A percentile compares a stretch with the other conserved stretches of the same genome.
Evolutionary conservation across 1,284 basidiomycete genomes (phyloP).

Genomic region (Takashimella koratensis): DNA sequence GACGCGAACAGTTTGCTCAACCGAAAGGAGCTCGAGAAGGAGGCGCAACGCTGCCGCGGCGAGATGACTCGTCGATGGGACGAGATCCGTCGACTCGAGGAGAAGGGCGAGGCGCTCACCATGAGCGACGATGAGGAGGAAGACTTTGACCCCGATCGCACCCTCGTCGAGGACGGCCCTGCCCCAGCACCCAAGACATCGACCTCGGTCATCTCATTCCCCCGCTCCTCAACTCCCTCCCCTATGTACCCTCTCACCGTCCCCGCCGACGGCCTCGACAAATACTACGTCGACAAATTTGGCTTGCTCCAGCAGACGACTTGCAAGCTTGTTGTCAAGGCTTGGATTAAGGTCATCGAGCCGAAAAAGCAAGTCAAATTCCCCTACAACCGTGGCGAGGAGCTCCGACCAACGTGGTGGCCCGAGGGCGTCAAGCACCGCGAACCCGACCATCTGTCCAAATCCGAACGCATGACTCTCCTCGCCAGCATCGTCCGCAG

Average conservation of each 20-base stretch:
- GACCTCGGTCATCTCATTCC: constrained; percentile 19
- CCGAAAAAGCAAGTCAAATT: constrained; percentile 55
- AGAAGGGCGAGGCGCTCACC: constrained; percentile 24
- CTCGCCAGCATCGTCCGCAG: constrained; percentile 51
- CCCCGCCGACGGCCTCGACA: constrained; percentile 28
- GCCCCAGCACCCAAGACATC: constrained; percentile 4
- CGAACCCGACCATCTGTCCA: constrained; percentile 55
- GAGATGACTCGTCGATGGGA: constrained; percentile 36
- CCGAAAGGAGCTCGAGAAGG: constrained; percentile 38
- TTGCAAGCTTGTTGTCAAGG: constrained; percentile 55
- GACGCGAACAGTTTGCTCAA: constrained; percentile 32
- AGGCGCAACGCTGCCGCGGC: constrained; percentile 32
- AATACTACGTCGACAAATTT: constrained; percentile 45
- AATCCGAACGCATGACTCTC: constrained; percentile 52
- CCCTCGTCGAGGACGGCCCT: constrained; percentile 32
- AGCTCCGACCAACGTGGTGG: constrained; percentile 55
- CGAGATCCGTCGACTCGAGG: constrained; percentile 30
- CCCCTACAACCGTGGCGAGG: constrained; percentile 56
- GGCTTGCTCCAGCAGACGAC: constrained; percentile 52
- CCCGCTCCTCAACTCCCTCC: constrained; percentile 25
- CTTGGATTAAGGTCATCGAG: constrained; percentile 56
- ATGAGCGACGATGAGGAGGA: constrained; percentile 26
- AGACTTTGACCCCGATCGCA: constrained; percentile 31
- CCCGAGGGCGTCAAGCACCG: constrained; percentile 53
- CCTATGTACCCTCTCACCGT: constrained; percentile 31